Percentiles rank a stretch among this genome's conserved stretches.
Evolutionary conservation across 2,329 filamentous ascomycete species (phyloP).

Genomic region (Coniochaeta ligniaria): DNA sequence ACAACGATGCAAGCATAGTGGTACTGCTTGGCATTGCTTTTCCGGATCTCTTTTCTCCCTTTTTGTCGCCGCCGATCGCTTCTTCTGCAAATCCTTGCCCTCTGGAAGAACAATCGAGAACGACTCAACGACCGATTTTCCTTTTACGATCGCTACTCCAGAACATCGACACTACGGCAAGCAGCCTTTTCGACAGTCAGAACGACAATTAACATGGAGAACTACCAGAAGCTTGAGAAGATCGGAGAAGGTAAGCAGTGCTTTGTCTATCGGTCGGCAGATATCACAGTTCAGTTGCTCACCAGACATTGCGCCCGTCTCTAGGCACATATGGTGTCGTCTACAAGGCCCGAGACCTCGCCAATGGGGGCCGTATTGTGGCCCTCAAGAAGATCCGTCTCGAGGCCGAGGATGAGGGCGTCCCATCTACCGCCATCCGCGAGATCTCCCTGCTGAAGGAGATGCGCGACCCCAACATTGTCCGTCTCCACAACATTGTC

Average conservation of each 20-base stretch:
- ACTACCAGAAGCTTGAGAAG: constrained; percentile 90
- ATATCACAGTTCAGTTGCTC: neutral
- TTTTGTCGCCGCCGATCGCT: neutral
- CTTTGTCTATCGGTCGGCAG: neutral
- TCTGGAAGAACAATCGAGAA: neutral
- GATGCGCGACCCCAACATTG: constrained; percentile 84
- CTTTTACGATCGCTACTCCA: neutral
- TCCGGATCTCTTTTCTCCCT: neutral
- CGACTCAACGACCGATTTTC: neutral
- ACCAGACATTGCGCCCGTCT: neutral
- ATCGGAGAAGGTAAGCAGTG: constrained; percentile 69
- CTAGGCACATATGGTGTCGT: constrained; percentile 85
- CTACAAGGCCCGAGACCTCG: constrained; percentile 81
- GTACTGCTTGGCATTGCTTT: neutral
- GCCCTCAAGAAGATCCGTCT: constrained; percentile 89
- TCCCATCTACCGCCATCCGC: constrained; percentile 82
- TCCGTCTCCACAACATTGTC: constrained; percentile 79
- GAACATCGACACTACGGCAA: neutral
- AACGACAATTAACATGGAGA: constrained; percentile 56
- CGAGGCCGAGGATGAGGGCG: constrained; percentile 85
- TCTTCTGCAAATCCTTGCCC: neutral
- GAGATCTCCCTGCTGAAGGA: constrained; percentile 89
- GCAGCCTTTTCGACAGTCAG: neutral
- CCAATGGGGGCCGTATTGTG: constrained; percentile 71
- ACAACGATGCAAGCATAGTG: neutral